These are phyloP conservation scores for Colletotrichum agaves DNA, from an alignment of 2,329 filamentous ascomycete species.

Conservation along the genomic window DNA sequence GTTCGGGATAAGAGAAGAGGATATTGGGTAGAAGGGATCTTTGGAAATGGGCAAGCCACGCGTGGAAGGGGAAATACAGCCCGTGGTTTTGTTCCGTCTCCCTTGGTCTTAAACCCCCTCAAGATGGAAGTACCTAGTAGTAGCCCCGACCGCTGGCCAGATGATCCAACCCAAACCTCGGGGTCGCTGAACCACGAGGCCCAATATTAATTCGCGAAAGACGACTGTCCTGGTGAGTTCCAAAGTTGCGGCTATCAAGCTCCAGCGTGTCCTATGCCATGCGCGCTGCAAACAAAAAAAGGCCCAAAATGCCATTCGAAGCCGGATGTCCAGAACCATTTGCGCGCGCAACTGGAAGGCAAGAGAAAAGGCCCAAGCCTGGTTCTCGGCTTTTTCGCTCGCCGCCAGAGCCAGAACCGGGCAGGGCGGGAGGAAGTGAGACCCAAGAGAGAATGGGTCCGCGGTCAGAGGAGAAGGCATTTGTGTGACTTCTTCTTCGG, in stretches of 20 bases:
- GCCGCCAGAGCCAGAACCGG: constrained; percentile 30
- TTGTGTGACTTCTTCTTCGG: constrained; percentile 81
- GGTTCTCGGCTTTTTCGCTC: constrained; percentile 36
- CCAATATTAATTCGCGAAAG: constrained; percentile 31
- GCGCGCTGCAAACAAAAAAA: constrained; percentile 36
- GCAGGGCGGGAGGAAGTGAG: constrained; percentile 31
- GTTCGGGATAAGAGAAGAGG: constrained; percentile 11
- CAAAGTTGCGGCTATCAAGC: constrained; percentile 29
- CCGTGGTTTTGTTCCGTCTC: constrained; percentile 25
- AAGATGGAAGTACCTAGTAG: constrained; percentile 16
- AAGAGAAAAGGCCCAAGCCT: constrained; percentile 34
- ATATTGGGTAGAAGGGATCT: constrained; percentile 10
- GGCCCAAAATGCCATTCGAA: constrained; percentile 35
- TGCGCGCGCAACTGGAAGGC: constrained; percentile 33
- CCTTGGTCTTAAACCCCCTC: constrained; percentile 3
- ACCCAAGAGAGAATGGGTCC: constrained; percentile 9
- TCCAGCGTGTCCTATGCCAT: constrained; percentile 36
- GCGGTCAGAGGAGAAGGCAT: constrained; percentile 72
- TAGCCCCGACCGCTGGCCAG: constrained; percentile 26
- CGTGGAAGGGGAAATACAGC: constrained; percentile 32
- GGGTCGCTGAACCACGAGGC: constrained; percentile 28
- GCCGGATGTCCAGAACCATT: constrained; percentile 29
- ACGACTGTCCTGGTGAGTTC: constrained; percentile 25
- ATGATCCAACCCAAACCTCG: constrained; percentile 33
- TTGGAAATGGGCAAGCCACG: constrained; percentile 28